These are phyloP conservation scores for Diutina mesorugosa DNA, from an alignment of 1,139 yeast species.

Conservation along the genomic window DNA sequence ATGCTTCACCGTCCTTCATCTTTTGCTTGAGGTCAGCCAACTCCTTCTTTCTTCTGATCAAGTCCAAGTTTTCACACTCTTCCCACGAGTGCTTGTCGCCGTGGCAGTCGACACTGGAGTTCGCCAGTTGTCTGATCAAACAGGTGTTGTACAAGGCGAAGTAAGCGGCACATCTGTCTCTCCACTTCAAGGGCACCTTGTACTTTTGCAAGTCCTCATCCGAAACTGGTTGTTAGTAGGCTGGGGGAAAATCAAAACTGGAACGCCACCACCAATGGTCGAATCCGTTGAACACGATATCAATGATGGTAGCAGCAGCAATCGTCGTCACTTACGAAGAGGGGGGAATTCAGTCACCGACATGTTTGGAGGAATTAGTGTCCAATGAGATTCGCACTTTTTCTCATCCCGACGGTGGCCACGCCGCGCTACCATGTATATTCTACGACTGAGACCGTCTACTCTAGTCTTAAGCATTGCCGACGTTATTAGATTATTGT, in stretches of 20 bases:
- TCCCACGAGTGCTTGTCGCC: slow-evolving; percentile 79
- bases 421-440: neutral
- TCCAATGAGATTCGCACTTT: slow-evolving; percentile 8
- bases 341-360: slow-evolving; percentile 38
- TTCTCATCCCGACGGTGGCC: neutral
- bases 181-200: slow-evolving; percentile 68
- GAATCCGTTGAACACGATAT: neutral
- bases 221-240: slow-evolving; percentile 32
- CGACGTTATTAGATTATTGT: too few relatives aligned
- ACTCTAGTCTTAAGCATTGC: too few relatives aligned
- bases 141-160: slow-evolving; percentile 45
- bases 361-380: slow-evolving; percentile 12
- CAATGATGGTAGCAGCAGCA: neutral
- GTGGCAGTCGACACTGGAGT: slow-evolving; percentile 44
- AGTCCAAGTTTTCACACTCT: slow-evolving; percentile 76
- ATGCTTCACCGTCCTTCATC: slow-evolving; percentile 11
- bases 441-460: too few relatives aligned
- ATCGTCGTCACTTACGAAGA: slow-evolving; percentile 27
- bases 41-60: slow-evolving; percentile 69
- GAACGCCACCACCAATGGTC: neutral
- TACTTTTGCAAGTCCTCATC: slow-evolving; percentile 78
- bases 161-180: slow-evolving; percentile 79
- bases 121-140: slow-evolving; percentile 34
- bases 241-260: neutral
- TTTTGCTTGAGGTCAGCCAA: slow-evolving; percentile 43